Base-by-base conservation (phyloP, 192 early-diverging fungal species). In the Helicostylum pulchrum region DNA sequence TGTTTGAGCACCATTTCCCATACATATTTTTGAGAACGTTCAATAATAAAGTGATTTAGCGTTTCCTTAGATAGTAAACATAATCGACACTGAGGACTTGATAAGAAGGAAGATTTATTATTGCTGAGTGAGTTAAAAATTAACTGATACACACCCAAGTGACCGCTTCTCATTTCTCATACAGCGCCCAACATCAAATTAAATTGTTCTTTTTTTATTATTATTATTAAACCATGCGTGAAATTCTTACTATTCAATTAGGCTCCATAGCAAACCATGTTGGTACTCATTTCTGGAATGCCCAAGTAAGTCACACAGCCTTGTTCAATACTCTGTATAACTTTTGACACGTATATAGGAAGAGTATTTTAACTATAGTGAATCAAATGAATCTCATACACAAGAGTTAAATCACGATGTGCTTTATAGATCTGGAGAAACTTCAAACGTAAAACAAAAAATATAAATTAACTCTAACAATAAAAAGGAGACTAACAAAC, bases 211-310 rank as follows among this genome's bases (percentile, higher is more conserved):
- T 57, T 44, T 59, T 44, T 7, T 21, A 44, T 14, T 30, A 3
- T 7, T 21, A 44, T 14, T 30, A 3, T 3, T 26, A 52, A 52
- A 12, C 26, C 9, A 92, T 92, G 91, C 80, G 85, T 56, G 94
- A 95, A 67, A 90, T 98, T 26, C 67, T 98, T n/a, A 95, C 96
- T 7, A 68, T 98, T 20, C 95, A 97, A 77, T 81, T 96, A 70
- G 96, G 96, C 31, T 87, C 91, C 23, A 72, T 77, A 48, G 84
- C 94, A 45, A 94, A 94, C 72, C 94, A 85, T 74, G 89, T 92
- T 2, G 94, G 92, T 10, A 85, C 92, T 15, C 95, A 98, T 76
- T 94, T 86, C 66, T 98, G 94, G 94, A 98, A 96, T 72, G 77
- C 89, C 15, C 89, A 92, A 80, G 92, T 89, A 43, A 19, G 0